Conservation (phyloP, 2,329 filamentous ascomycete genomes). For the Neonectria magnoliae region DNA sequence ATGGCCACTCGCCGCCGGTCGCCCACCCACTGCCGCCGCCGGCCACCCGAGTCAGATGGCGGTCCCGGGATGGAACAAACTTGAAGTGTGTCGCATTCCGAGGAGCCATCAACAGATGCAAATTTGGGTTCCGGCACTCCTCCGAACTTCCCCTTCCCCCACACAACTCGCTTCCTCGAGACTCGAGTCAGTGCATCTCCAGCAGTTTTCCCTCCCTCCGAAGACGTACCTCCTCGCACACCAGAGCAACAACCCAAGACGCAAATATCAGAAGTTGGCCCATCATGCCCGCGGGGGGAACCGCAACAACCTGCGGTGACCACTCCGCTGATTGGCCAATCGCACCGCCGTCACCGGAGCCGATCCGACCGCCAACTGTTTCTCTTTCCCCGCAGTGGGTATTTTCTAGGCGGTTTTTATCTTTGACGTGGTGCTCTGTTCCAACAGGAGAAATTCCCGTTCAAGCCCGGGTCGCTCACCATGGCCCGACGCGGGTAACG, state of each 20-base stretch:
- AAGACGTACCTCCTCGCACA: not conserved
- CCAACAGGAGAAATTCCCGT: not conserved
- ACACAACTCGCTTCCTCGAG: not conserved
- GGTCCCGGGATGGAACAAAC: not conserved
- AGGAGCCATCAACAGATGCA: not conserved
- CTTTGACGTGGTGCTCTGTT: no score
- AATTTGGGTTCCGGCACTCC: not conserved
- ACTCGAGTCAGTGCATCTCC: not conserved
- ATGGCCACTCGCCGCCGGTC: conserved; percentile 9
- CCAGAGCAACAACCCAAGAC: not conserved
- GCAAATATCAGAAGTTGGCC: not conserved
- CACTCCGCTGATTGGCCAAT: conserved; percentile 18
- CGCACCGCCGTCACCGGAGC: conserved; percentile 11
- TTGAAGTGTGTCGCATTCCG: not conserved
- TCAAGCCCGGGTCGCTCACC: not conserved
- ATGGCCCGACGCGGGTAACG: not conserved
- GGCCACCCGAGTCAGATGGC: conserved; percentile 10
- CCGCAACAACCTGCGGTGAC: not conserved
- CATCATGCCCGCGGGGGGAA: not conserved
- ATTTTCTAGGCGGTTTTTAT: not conserved
- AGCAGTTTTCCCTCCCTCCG: not conserved
- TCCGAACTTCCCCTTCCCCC: not conserved
- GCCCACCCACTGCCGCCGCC: conserved; percentile 6
- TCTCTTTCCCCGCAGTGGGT: conserved; percentile 11
- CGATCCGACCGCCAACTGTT: not conserved